Conservation (phyloP, 1,284 basidiomycete genomes). For the Cystobasidium pallidum region DNA sequence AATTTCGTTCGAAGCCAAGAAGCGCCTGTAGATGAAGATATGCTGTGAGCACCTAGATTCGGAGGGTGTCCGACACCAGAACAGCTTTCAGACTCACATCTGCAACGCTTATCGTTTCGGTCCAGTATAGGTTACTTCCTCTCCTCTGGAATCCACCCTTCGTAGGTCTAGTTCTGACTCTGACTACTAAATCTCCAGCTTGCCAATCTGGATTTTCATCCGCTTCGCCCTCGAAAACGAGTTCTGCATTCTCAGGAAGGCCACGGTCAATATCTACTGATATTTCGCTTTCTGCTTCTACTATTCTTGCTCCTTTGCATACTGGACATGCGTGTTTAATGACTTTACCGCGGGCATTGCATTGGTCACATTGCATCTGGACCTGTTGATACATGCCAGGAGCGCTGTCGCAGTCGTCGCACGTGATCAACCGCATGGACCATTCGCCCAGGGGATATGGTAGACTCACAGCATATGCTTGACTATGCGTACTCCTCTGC, state of each 20-base stretch:
- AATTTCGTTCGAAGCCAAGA: conserved; percentile 77
- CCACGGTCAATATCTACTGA: conserved; percentile 80
- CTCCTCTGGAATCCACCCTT: conserved; percentile 81
- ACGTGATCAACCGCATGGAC: not conserved
- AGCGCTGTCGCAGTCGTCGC: conserved; percentile 4
- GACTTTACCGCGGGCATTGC: conserved; percentile 76
- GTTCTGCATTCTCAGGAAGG: conserved; percentile 86
- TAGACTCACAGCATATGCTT: conserved; percentile 73
- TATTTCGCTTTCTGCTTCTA: conserved; percentile 67
- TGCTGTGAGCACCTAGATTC: too few species aligned
- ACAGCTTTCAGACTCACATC: conserved; percentile 66
- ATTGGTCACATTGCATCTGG: conserved; percentile 73
- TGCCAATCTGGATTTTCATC: conserved; percentile 93
- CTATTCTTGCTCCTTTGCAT: conserved; percentile 78
- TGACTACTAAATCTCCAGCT: conserved; percentile 82
- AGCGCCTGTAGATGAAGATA: conserved; percentile 64
- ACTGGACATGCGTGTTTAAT: conserved; percentile 73
- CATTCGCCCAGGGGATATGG: conserved; percentile 41
- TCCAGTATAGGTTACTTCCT: conserved; percentile 84
- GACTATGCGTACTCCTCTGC: conserved; percentile 79
- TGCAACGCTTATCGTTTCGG: conserved; percentile 81
- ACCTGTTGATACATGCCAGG: conserved; percentile 55
- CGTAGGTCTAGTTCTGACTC: conserved; percentile 72
- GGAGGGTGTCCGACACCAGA: too few species aligned
- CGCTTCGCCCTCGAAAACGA: conserved; percentile 87